Evolutionary conservation across 176 grass and related monocot species (phyloP).

Genomic region (Musa troglodytarum): DNA sequence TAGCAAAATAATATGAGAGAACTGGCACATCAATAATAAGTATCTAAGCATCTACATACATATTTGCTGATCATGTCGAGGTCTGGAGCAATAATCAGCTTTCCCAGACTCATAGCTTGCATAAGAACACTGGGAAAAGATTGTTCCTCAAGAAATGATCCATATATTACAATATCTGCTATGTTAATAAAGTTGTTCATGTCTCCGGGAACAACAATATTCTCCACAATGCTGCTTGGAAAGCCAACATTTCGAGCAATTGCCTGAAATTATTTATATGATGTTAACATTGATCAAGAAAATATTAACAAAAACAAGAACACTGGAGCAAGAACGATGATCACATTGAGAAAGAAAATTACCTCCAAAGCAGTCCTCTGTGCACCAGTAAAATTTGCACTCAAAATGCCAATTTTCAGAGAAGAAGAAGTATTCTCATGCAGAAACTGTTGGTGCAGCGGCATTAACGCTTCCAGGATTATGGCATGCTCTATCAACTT

Average conservation of each 20-base stretch:
- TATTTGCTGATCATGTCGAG: slow-evolving; percentile 71
- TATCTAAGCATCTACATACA: slow-evolving; percentile 33
- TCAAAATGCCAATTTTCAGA: slow-evolving; percentile 65
- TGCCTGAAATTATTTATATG: slow-evolving; percentile 27
- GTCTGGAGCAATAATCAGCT: slow-evolving; percentile 88
- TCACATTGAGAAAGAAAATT: slow-evolving; percentile 9
- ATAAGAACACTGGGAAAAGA: slow-evolving; percentile 69
- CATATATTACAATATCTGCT: slow-evolving; percentile 76
- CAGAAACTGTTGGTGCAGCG: slow-evolving; percentile 51
- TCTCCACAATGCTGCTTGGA: slow-evolving; percentile 45
- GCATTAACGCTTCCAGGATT: slow-evolving; percentile 61
- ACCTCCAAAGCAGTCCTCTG: slow-evolving; percentile 63
- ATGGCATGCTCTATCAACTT: slow-evolving; percentile 73
- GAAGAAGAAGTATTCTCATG: slow-evolving; percentile 48
- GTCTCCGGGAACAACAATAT: slow-evolving; percentile 48
- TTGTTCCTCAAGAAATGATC: slow-evolving; percentile 85
- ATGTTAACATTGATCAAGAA: background rate
- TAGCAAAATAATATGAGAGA: slow-evolving; percentile 2
- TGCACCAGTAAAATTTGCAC: slow-evolving; percentile 40
- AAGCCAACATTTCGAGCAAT: slow-evolving; percentile 60
- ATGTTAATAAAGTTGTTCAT: slow-evolving; percentile 39
- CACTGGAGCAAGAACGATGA: background rate
- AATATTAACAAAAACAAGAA: slow-evolving; percentile 2
- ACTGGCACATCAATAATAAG: slow-evolving; percentile 18
- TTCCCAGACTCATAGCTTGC: slow-evolving; percentile 79